Conservation (phyloP, 257 asterid genomes). For the Anisodus tanguticus region DNA sequence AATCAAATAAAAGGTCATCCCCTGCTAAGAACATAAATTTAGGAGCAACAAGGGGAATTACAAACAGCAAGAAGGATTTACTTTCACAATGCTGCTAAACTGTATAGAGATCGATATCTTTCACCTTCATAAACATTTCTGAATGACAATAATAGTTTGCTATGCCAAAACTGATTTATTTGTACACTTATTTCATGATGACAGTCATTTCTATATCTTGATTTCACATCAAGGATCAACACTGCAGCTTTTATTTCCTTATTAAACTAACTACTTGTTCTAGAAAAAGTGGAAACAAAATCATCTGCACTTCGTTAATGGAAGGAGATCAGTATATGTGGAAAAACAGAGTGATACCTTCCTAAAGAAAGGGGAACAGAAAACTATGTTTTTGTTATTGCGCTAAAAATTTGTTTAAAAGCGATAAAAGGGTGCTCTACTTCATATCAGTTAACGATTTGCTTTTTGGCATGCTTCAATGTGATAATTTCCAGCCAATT, state of each 20-base stretch:
- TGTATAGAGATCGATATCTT: background rate
- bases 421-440: background rate
- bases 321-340: background rate
- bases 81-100: background rate
- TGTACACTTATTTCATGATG: background rate
- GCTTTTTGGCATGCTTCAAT: background rate
- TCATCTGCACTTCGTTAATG: background rate
- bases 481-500: background rate
- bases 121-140: background rate
- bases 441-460: background rate
- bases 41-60: background rate
- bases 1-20: background rate
- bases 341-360: background rate
- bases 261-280: background rate
- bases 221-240: background rate
- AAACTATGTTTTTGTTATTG: background rate
- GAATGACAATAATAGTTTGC: background rate
- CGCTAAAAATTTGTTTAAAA: background rate
- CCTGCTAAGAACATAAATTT: background rate
- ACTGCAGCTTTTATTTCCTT: background rate
- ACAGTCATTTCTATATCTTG: background rate
- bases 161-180: background rate
- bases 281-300: constrained; percentile 2
- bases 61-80: background rate
- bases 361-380: background rate